These are phyloP conservation scores for Linnemannia schmuckeri DNA, from an alignment of 192 early-diverging fungal genomes.

Conservation along the genomic window DNA sequence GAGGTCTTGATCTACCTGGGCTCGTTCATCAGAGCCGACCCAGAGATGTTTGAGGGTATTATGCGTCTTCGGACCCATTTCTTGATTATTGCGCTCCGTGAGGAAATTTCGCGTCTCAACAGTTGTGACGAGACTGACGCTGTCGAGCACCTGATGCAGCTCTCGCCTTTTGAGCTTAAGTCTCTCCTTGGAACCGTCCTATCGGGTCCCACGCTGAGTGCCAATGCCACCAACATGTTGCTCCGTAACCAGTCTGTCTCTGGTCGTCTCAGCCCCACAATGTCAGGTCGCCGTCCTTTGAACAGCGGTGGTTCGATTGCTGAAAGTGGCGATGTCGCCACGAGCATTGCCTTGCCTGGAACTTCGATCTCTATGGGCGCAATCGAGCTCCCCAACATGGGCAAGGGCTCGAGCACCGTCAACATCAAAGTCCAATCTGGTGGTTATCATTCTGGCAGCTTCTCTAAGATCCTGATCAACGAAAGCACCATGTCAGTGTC, in stretches of 20 bases:
- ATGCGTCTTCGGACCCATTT: conserved; percentile 82
- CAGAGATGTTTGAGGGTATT: conserved; percentile 82
- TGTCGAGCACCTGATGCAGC: conserved; percentile 80
- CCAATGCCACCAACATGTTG: conserved; percentile 50
- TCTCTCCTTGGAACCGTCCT: conserved; percentile 77
- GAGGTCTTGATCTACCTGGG: conserved; percentile 85
- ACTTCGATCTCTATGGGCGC: conserved; percentile 16
- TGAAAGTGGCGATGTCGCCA: not conserved
- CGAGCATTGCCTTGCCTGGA: conserved; percentile 9
- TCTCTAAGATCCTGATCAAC: conserved; percentile 72
- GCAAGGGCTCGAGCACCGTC: conserved; percentile 57
- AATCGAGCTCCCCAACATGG: conserved; percentile 20
- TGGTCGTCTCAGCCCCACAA: conserved; percentile 47
- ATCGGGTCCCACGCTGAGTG: conserved; percentile 64
- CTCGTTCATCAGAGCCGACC: conserved; percentile 72
- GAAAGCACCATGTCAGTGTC: conserved; percentile 61
- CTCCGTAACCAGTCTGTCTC: conserved; percentile 52
- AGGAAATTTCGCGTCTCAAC: conserved; percentile 80
- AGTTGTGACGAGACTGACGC: conserved; percentile 81
- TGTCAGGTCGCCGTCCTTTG: conserved; percentile 5
- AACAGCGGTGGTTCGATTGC: not conserved
- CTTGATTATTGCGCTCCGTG: conserved; percentile 85
- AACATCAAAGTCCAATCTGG: conserved; percentile 73
- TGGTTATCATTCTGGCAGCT: conserved; percentile 80
- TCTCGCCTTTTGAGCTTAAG: conserved; percentile 85